Base-by-base conservation (phyloP, 495 filamentous ascomycete genomes). In the Podospora comata region DNA sequence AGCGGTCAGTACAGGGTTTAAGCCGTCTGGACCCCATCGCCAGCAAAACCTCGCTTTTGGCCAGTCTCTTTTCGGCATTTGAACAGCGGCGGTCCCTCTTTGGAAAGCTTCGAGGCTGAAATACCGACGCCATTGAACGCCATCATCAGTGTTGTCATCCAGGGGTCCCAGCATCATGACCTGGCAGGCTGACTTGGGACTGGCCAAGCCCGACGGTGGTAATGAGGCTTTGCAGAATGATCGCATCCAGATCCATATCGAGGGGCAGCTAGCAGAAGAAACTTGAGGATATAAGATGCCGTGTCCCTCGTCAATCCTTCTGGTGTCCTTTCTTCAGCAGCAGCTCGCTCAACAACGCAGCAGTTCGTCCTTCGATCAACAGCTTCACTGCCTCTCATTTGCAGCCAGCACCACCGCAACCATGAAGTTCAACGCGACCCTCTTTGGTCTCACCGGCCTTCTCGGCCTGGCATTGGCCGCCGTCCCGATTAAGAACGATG, bases 371-470 rank as follows among this genome's bases (percentile, higher is more conserved):
- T 32, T 48, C 61, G 61, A 16, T 63, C 30, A 13, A 53, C 61
- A 44, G 32, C 61, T 32, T 23, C 34, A 13, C 30, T 32, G 61
- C 30, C 61, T 48, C 32, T 62, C 60, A 30, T 62, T 62, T 39
- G 4, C 30, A 7, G 30, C 30, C 30, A 39, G 27, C 4, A 39
- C 32, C 32, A 44, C 61, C 32, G 27, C 19, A 28, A 66, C 3
- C 20, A 74, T 74, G 72, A 70, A 67, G 56, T 55, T 74, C 30
- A 54, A 54, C n/a, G 28, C 30, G 9, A 3, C 64, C 5, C 0
- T 72, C 53, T 16, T 9, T 26, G 27, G 60, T 63, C 48, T 74
- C 48, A 53, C 59, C n/a, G 54, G 68, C 67, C 59, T 63, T 16
- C 4, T 70, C 13, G 44, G 56, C 4, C 60, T 72, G 1, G 70